phyloP scores from a whole-genome alignment of 331 rosid genomes.

The Pyrus hybrid region DNA sequence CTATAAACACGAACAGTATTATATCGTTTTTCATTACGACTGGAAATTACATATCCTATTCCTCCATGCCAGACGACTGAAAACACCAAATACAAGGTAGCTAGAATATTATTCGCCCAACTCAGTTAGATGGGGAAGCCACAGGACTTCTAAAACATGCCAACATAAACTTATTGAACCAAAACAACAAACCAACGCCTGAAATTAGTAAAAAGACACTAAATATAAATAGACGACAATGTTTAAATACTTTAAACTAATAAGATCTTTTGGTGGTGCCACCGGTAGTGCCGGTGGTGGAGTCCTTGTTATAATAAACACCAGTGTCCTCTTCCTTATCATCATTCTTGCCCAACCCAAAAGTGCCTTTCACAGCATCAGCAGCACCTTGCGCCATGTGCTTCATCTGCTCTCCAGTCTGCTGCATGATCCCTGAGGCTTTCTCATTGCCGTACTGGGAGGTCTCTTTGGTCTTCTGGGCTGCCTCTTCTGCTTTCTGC shows the following conservation, averaged over 20 bases:
- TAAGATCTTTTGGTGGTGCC: background rate
- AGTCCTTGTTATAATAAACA: background rate
- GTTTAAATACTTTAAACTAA: background rate
- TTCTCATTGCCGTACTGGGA: slow-evolving; percentile 19
- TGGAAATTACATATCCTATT: too few relatives aligned
- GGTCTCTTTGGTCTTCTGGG: background rate
- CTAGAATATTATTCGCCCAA: background rate
- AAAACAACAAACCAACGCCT: background rate
- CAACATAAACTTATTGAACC: background rate
- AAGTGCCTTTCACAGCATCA: slow-evolving; percentile 25
- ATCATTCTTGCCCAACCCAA: slow-evolving; percentile 17
- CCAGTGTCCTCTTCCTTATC: background rate
- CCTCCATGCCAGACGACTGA: background rate
- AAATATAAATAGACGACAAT: background rate
- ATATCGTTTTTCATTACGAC: too few relatives aligned
- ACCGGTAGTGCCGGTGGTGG: background rate
- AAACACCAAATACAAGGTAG: background rate
- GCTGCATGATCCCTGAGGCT: slow-evolving; percentile 26
- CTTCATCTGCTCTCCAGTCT: slow-evolving; percentile 45
- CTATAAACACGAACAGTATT: too few relatives aligned
- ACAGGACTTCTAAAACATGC: background rate
- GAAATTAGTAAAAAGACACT: background rate
- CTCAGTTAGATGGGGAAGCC: background rate
- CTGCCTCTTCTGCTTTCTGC: slow-evolving; percentile 9
- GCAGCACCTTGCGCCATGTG: slow-evolving; percentile 25